Conservation (phyloP, 306 rosid genomes). For the Oxytropis ochrocephala region DNA sequence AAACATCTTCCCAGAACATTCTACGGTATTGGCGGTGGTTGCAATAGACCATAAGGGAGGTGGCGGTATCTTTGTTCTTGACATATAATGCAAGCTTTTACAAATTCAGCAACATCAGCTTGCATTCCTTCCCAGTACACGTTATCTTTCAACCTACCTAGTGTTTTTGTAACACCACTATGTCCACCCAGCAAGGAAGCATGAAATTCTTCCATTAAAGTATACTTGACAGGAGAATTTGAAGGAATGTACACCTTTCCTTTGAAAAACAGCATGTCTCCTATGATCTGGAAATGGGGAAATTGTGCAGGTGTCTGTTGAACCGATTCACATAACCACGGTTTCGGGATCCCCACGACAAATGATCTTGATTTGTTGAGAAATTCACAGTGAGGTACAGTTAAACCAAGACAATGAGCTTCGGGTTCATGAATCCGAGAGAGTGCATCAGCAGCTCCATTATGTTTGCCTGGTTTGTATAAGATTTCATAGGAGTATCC, state of each 20-base stretch:
- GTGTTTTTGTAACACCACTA: background rate
- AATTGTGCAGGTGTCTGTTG: no score
- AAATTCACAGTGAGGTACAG: no score
- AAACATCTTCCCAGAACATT: background rate
- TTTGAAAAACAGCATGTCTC: background rate
- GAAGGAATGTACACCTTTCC: background rate
- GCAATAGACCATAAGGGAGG: background rate
- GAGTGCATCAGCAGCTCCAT: background rate
- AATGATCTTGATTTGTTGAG: no score
- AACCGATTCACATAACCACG: no score
- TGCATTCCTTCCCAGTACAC: background rate
- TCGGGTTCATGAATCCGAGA: background rate
- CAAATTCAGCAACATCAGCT: background rate
- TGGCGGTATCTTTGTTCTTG: background rate
- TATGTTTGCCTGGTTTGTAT: background rate
- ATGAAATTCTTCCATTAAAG: background rate
- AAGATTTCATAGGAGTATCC: background rate
- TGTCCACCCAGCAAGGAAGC: background rate
- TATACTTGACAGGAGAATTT: background rate
- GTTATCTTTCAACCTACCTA: background rate
- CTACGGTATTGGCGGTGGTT: background rate
- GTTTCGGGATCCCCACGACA: no score
- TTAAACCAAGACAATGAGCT: no score
- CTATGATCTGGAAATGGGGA: no score
- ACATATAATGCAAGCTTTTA: background rate